Percentiles rank a stretch among this genome's conserved stretches.
These are phyloP conservation scores for Asterophora lycoperdoides DNA, from an alignment of 768 basidiomycete genomes.

Conservation along the genomic window DNA sequence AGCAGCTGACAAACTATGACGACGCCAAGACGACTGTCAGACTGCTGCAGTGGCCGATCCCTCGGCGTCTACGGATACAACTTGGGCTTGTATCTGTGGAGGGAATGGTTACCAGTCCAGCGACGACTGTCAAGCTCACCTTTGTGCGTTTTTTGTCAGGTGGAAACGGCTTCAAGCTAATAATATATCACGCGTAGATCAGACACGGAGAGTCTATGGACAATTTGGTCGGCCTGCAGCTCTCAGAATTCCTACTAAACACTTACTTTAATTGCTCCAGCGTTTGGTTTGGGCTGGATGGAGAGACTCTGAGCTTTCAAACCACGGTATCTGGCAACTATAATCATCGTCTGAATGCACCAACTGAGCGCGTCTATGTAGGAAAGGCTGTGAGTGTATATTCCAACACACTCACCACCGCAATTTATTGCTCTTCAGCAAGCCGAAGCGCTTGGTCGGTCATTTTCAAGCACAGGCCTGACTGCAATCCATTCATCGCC, in stretches of 20 bases:
- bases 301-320: slow-evolving; percentile 68
- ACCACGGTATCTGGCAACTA: slow-evolving; percentile 54
- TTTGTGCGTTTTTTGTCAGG: slow-evolving; percentile 29
- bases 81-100: no score
- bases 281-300: slow-evolving; percentile 67
- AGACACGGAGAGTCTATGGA: slow-evolving; percentile 78
- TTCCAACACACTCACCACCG: not conserved
- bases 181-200: slow-evolving; percentile 36
- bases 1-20: not conserved
- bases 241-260: not conserved
- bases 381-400: slow-evolving; percentile 47
- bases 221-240: slow-evolving; percentile 51
- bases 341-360: not conserved
- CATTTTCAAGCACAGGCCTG: slow-evolving; percentile 45
- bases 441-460: slow-evolving; percentile 57
- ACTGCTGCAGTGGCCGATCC: no score
- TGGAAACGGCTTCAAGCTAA: not conserved
- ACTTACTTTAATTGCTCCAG: slow-evolving; percentile 8
- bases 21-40: slow-evolving; percentile 22
- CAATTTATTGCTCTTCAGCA: slow-evolving; percentile 35
- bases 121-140: slow-evolving; percentile 33
- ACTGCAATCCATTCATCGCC: slow-evolving; percentile 62
- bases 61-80: no score
- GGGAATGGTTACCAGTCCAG: no score
- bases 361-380: slow-evolving; percentile 19